Base-by-base conservation (phyloP, 1,139 yeast species). In the Spathaspora sp. region DNA sequence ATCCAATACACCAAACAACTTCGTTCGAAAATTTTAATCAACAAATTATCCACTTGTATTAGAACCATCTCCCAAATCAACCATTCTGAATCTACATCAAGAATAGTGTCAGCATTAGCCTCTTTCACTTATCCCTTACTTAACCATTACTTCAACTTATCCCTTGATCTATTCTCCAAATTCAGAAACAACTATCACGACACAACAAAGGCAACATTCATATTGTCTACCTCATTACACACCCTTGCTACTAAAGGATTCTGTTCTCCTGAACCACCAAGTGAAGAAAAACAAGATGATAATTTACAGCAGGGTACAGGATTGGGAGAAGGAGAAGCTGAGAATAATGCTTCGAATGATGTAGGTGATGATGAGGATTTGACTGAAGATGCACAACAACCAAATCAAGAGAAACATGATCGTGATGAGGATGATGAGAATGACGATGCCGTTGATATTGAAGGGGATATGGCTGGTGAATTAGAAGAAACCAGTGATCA, bases 401-500 rank as follows among this genome's bases (percentile, higher is more conserved):
- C 85, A 7, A 89, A 90, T 57, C 82, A 86, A 48, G 95, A 89
- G 29, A 80, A 86, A 50, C 80, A 85, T 43, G 80, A 84, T 15
- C 75, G 83, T 31, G 82, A 83, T 16, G 78, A 81, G 15, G 80
- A 82, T 20, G 76, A 78, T 39, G 82, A 78, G 40, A 76, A 87
- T 39, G 88, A 86, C 48, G 87, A 89, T 59, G 97, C 97, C 7
- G 90, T 89, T 43, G 96, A 89, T 46, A 87, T 91, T 64, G 96
- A 90, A 57, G 97, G 97, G 29, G 98, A 93, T 58, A 89, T 93
- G 96, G 97, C 95, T 20, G 98, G 98, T 43, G 85, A 89, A 37
- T 65, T 87, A 24, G 97, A 90, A 65, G 90, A 89, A 54, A 77
- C 81, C 4, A 81, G 91, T 2, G 89, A 84, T 49, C 87, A 81